phyloP scores from a whole-genome alignment of 345 rosid genomes.

The Hibiscus mutabilis region DNA sequence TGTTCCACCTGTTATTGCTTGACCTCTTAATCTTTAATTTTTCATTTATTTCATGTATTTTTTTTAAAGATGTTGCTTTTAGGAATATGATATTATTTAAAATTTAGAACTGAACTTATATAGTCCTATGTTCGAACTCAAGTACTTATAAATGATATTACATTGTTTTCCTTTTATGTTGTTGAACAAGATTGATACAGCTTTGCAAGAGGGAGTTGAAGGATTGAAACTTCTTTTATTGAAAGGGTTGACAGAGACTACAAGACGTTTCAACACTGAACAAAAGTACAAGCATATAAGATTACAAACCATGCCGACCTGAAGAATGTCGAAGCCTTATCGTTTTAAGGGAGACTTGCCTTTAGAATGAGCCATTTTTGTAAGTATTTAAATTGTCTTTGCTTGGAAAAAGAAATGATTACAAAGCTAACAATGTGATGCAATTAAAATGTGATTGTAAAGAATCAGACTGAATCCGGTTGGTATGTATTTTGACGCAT shows the following conservation, averaged over 20 bases:
- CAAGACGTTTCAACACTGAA: constrained; percentile 56
- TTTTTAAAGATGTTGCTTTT: neutral
- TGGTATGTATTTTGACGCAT: neutral
- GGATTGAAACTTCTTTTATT: constrained; percentile 56
- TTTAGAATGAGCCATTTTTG: neutral
- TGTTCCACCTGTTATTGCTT: too few species aligned
- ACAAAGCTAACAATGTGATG: neutral
- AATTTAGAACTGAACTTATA: neutral
- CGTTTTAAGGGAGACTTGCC: neutral
- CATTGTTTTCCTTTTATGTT: neutral
- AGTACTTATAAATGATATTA: neutral
- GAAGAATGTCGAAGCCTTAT: constrained; percentile 1
- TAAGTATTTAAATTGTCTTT: neutral
- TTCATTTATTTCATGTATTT: neutral
- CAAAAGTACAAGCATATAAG: constrained; percentile 82
- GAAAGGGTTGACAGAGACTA: constrained; percentile 68
- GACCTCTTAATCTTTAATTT: neutral
- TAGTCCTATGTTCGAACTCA: neutral
- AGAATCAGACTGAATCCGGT: neutral
- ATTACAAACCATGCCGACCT: constrained; percentile 45
- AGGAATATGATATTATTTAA: neutral
- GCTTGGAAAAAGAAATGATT: neutral
- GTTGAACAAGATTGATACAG: constrained; percentile 52
- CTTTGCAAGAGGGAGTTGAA: constrained; percentile 64
- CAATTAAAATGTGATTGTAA: neutral